Conservation (phyloP, 106 monocot genomes). For the Dioscorea alata region DNA sequence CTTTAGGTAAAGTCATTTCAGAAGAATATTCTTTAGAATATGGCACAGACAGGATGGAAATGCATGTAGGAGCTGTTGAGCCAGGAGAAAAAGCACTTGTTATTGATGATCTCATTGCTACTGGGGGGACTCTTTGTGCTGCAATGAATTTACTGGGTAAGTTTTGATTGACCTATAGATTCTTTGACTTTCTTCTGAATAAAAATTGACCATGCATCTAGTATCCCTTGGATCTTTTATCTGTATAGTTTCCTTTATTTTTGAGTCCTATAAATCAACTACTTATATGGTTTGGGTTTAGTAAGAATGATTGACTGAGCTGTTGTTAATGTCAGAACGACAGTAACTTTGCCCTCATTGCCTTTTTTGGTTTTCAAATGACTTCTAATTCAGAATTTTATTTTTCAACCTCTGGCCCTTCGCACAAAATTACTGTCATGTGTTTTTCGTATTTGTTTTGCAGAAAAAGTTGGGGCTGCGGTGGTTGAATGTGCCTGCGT, state of each 20-base stretch:
- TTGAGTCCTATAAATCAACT: neutral
- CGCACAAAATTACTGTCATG: neutral
- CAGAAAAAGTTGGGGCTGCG: constrained; percentile 72
- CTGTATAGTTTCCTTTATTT: neutral
- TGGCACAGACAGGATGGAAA: constrained; percentile 65
- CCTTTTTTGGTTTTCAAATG: neutral
- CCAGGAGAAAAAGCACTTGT: constrained; percentile 38
- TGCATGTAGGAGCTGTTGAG: constrained; percentile 76
- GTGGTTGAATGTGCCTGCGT: constrained; percentile 72
- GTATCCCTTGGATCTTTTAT: neutral
- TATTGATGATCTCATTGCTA: constrained; percentile 75
- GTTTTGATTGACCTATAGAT: neutral
- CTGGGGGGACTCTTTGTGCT: constrained; percentile 65
- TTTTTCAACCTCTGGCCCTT: neutral
- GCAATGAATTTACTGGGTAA: constrained; percentile 61
- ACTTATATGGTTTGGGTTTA: no score
- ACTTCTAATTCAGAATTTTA: neutral
- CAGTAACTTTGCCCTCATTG: neutral
- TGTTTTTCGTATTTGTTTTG: constrained; percentile 8
- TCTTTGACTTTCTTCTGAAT: neutral
- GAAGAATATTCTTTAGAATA: constrained; percentile 77
- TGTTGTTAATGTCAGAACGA: neutral
- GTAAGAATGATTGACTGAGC: neutral
- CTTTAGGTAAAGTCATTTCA: constrained; percentile 62
- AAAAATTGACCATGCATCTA: neutral